phyloP scores from a whole-genome alignment of 2,329 filamentous ascomycete species.

The Calycina herbarum region DNA sequence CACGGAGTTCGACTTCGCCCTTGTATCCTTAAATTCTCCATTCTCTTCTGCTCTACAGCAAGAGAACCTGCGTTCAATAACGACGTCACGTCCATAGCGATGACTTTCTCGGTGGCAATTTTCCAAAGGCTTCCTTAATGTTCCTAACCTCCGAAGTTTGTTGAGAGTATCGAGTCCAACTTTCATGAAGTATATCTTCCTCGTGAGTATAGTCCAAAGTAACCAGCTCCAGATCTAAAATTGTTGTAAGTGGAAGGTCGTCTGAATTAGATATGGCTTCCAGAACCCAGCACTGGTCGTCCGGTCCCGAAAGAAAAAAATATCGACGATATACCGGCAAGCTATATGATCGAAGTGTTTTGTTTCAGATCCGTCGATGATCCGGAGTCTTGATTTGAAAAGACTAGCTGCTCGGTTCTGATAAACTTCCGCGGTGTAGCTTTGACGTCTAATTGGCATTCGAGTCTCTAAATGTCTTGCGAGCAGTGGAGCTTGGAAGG shows the following conservation, averaged over 20 bases:
- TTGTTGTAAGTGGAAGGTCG: conserved; percentile 14
- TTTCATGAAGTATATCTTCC: conserved; percentile 11
- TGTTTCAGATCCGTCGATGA: conserved; percentile 34
- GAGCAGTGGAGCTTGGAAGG: conserved; percentile 26
- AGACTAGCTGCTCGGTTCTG: conserved; percentile 28
- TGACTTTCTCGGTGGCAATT: not conserved
- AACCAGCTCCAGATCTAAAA: conserved; percentile 16
- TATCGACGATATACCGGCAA: conserved; percentile 30
- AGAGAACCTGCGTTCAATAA: conserved; percentile 35
- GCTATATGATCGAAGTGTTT: conserved; percentile 28
- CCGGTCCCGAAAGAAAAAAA: conserved; percentile 24
- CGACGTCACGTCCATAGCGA: conserved; percentile 38
- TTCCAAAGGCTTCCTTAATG: not conserved
- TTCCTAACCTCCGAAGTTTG: conserved; percentile 5
- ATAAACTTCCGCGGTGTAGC: conserved; percentile 32
- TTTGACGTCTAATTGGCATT: conserved; percentile 30
- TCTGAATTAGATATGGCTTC: conserved; percentile 29
- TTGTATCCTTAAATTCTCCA: conserved; percentile 18
- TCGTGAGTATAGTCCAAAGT: conserved; percentile 15
- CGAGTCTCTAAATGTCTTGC: conserved; percentile 29
- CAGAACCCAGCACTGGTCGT: conserved; percentile 23
- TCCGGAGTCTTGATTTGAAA: conserved; percentile 29
- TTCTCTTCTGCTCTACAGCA: conserved; percentile 32
- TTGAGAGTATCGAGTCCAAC: conserved; percentile 7
- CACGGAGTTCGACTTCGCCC: conserved; percentile 38